Percentiles rank a stretch among this genome's conserved stretches.
Evolutionary conservation across 352 stramenopile species (phyloP).

Genomic region (Phytopythium delawarense): DNA sequence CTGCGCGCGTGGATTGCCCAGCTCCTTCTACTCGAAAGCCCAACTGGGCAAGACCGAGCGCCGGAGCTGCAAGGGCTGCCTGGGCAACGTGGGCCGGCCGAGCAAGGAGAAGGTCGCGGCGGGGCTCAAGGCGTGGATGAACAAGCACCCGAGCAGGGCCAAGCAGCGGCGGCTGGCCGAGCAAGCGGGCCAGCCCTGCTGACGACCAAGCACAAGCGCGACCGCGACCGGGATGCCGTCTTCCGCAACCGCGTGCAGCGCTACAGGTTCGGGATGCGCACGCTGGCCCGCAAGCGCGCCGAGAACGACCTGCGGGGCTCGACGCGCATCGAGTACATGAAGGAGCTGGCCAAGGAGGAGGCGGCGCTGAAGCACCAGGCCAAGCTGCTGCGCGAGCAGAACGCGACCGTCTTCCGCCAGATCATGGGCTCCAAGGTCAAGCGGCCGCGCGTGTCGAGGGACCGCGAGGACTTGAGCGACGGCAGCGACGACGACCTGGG

Average conservation of each 20-base stretch:
- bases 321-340: constrained; percentile 23
- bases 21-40: neutral
- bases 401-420: constrained; percentile 8
- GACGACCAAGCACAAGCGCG: neutral
- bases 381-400: constrained; percentile 14
- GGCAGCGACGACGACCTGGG: constrained; percentile 1
- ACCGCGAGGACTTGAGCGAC: neutral
- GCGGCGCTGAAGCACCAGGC: constrained; percentile 13
- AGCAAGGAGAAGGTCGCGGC: neutral
- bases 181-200: constrained; percentile 6
- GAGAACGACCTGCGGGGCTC: constrained; percentile 17
- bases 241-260: constrained; percentile 22
- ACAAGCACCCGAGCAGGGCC: neutral
- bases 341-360: constrained; percentile 24
- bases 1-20: constrained; percentile 1
- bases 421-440: constrained; percentile 23
- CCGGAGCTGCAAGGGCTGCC: constrained; percentile 2
- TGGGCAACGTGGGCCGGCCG: constrained; percentile 2
- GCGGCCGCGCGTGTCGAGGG: constrained; percentile 6
- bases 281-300: constrained; percentile 17
- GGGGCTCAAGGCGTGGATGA: neutral
- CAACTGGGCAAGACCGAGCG: neutral
- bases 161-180: neutral
- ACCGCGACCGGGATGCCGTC: neutral
- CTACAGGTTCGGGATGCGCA: constrained; percentile 15